These are phyloP conservation scores for Claviceps arundinis DNA, from an alignment of 2,329 filamentous ascomycete species.

Conservation along the genomic window DNA sequence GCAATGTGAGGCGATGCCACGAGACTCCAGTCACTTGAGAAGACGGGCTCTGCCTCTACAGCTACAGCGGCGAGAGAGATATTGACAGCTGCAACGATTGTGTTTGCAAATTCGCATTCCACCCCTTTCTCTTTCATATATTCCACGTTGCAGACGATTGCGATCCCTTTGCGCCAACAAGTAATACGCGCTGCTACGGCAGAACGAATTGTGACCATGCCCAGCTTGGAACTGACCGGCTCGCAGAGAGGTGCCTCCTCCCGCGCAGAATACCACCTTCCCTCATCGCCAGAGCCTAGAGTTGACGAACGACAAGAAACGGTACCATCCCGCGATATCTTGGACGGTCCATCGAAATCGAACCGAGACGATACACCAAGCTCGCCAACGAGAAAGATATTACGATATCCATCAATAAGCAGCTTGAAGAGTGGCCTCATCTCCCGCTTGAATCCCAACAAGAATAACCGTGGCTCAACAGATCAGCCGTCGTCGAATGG, in stretches of 20 bases:
- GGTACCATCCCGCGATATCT: conserved; percentile 20
- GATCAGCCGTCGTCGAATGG: conserved; percentile 5
- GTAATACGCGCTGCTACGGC: not conserved
- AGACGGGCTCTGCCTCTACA: not conserved
- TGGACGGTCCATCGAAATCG: conserved; percentile 37
- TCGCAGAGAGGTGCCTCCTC: conserved; percentile 15
- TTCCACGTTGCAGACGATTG: not conserved
- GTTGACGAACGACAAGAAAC: conserved; percentile 23
- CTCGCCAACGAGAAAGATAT: conserved; percentile 26
- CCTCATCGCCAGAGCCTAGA: conserved; percentile 31
- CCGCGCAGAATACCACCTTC: conserved; percentile 15
- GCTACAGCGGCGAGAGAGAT: not conserved
- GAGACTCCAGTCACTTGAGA: not conserved
- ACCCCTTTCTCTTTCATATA: not conserved
- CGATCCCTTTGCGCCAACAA: not conserved
- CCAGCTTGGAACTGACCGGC: conserved; percentile 18
- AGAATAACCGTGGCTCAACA: not conserved
- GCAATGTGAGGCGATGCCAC: not conserved
- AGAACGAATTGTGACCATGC: conserved; percentile 2
- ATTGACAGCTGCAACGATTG: not conserved
- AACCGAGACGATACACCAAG: conserved; percentile 39
- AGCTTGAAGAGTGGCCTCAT: conserved; percentile 19
- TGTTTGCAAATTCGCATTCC: not conserved
- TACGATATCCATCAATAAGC: conserved; percentile 30
- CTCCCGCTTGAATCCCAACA: conserved; percentile 1